phyloP scores from a whole-genome alignment of 345 rosid genomes.

The Geranium rotundifolium region DNA sequence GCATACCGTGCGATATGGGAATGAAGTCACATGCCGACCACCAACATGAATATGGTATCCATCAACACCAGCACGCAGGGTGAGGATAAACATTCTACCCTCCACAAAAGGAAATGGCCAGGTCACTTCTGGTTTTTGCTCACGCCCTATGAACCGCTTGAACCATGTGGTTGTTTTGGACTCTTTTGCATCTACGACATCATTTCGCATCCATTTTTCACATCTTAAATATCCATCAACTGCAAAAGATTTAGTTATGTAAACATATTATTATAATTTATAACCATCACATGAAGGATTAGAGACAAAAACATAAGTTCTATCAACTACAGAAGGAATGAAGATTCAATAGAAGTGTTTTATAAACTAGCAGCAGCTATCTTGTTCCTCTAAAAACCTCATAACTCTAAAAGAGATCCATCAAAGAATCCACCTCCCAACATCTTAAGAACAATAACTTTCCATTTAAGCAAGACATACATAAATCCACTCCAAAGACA shows the following conservation, averaged over 20 bases:
- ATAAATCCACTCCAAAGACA: too few relatives aligned
- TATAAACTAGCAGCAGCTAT: too few relatives aligned
- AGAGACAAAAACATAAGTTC: neutral
- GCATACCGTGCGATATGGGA: conserved; percentile 84
- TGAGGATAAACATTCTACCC: conserved; percentile 70
- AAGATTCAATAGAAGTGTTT: too few relatives aligned
- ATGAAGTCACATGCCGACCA: conserved; percentile 84
- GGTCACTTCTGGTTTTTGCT: conserved; percentile 94
- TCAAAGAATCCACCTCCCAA: too few relatives aligned
- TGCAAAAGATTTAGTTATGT: conserved; percentile 19
- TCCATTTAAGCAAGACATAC: too few relatives aligned
- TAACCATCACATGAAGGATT: neutral
- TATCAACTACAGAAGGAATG: too few relatives aligned
- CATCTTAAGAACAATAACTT: too few relatives aligned
- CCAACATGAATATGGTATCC: conserved; percentile 85
- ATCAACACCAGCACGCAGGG: conserved; percentile 88
- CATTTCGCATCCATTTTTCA: conserved; percentile 87
- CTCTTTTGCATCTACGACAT: conserved; percentile 59
- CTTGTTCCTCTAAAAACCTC: too few relatives aligned
- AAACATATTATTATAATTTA: too few relatives aligned
- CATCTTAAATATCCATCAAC: conserved; percentile 82
- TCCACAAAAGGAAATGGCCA: conserved; percentile 93
- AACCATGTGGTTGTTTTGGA: conserved; percentile 92
- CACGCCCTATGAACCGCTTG: conserved; percentile 87
- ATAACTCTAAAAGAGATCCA: too few relatives aligned